Evolutionary conservation across 805 yeast species (phyloP), one percentile per base, ranked within the genome.

Genomic region (Blastobotrys mokoenaii): DNA sequence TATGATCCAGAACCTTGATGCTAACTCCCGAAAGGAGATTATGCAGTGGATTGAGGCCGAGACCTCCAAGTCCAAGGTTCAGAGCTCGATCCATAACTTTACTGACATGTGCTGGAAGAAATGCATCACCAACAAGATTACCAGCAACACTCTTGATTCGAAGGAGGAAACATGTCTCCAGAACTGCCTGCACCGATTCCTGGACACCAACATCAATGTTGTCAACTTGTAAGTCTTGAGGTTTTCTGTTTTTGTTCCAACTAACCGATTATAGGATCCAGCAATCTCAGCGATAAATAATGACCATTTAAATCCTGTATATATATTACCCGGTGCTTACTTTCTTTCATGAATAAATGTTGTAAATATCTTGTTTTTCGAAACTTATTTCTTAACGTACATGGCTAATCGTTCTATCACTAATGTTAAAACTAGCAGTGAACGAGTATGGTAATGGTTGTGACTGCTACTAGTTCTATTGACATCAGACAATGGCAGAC

Each of bases 51-150:
- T 88, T 41, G 94, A 87, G 60, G 68, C 82, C 11, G 96, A 89
- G 66, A 82, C 83, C 60, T 76, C 93, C 51, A 86, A 84, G 68
- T 80, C 90, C 46, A 86, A 87, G 67, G 85, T 89, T 27, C 96
- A 87, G 64, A 74, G 76, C 68, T 63, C 94, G 30, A 84, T 89
- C 49, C 96, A 89, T 63, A 77, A 74, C 58, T 87, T 86, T 74
- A 88, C 96, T 22, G 89, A 87, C 60, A 72, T 82, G 71, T 89
- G 97, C 63, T 89, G 87, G 73, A 84, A 82, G 62, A 84, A 84
- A 66, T 89, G 97, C 65, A 74, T 87, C 43, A 66, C 69, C 41
- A 61, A 65, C 20, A 56, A 51, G 22, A 44, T 56, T 49, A 68
- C 64, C 16, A 49, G 66, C 3, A 57, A 56, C 38, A 62, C 76